A percentile compares a stretch with the other conserved stretches of the same genome.
These are phyloP conservation scores for Narthecium ossifragum DNA, from an alignment of 106 monocot species.

Conservation along the genomic window DNA sequence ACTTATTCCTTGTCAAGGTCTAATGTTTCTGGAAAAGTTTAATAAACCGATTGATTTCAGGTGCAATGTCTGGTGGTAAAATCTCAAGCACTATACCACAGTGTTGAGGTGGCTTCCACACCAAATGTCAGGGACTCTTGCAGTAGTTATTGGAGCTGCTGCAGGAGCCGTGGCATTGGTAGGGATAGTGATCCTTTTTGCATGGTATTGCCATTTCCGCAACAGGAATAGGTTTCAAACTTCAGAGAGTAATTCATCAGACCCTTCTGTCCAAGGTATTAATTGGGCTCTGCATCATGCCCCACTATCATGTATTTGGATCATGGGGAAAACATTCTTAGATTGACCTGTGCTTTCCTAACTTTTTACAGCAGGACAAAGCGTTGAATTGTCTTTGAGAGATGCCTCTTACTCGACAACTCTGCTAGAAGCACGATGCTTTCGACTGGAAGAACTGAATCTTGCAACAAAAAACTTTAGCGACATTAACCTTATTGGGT, in stretches of 20 bases:
- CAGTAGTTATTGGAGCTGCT: slow-evolving; percentile 64
- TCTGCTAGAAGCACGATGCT: slow-evolving; percentile 38
- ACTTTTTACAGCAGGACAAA: slow-evolving; percentile 35
- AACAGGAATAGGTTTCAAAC: slow-evolving; percentile 29
- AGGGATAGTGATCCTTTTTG: slow-evolving; percentile 22
- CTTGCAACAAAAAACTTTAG: slow-evolving; percentile 75
- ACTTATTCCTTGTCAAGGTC: neutral
- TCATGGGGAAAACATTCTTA: neutral
- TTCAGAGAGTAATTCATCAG: slow-evolving; percentile 71
- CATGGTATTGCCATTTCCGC: slow-evolving; percentile 19
- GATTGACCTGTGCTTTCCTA: neutral
- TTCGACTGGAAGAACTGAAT: slow-evolving; percentile 67
- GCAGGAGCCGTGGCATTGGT: slow-evolving; percentile 71
- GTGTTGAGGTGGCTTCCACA: slow-evolving; percentile 26
- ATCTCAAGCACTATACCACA: slow-evolving; percentile 7
- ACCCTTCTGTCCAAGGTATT: slow-evolving; percentile 52
- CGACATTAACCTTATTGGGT: slow-evolving; percentile 70
- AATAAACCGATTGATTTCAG: slow-evolving; percentile 6
- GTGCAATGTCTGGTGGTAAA: slow-evolving; percentile 33
- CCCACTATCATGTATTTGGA: neutral
- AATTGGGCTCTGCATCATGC: neutral
- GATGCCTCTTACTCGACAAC: slow-evolving; percentile 25
- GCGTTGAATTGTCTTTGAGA: slow-evolving; percentile 31
- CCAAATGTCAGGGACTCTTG: slow-evolving; percentile 72
- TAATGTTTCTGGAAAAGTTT: neutral